Conservation (phyloP, 768 basidiomycete species). For the Trametes cubensis region DNA sequence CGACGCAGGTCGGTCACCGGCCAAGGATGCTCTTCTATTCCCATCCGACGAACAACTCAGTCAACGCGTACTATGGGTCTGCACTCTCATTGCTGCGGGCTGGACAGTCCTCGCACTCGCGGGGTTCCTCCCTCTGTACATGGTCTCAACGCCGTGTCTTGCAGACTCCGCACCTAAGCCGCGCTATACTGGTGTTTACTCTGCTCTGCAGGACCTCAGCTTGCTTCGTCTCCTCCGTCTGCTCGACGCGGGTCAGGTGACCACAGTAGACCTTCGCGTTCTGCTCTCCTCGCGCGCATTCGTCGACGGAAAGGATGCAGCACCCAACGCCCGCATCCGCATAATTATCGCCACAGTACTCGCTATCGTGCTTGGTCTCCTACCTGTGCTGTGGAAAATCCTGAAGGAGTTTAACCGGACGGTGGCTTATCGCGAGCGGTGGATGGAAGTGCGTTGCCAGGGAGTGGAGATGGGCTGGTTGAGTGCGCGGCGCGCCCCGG, state of each 20-base stretch:
- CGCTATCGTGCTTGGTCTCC: constrained; percentile 59
- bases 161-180: constrained; percentile 49
- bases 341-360: constrained; percentile 69
- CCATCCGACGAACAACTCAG: constrained; percentile 76
- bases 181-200: constrained; percentile 59
- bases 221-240: constrained; percentile 72
- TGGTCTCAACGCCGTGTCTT: constrained; percentile 70
- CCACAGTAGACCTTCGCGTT: constrained; percentile 29
- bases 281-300: constrained; percentile 36
- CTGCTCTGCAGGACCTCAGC: constrained; percentile 74
- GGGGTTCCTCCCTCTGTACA: constrained; percentile 74
- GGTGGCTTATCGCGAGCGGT: constrained; percentile 56
- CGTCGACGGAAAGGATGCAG: constrained; percentile 39
- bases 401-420: constrained; percentile 63
- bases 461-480: constrained; percentile 79
- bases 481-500: constrained; percentile 61
- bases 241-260: constrained; percentile 42
- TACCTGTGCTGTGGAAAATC: constrained; percentile 69
- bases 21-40: constrained; percentile 56
- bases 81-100: constrained; percentile 62
- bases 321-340: constrained; percentile 55
- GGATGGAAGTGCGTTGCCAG: constrained; percentile 65
- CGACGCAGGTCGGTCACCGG: constrained; percentile 52
- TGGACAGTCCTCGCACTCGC: constrained; percentile 71
- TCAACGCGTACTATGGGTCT: constrained; percentile 71